Evolutionary conservation across 1,139 yeast species (phyloP).

Genomic region (Arxiozyma heterogenica): DNA sequence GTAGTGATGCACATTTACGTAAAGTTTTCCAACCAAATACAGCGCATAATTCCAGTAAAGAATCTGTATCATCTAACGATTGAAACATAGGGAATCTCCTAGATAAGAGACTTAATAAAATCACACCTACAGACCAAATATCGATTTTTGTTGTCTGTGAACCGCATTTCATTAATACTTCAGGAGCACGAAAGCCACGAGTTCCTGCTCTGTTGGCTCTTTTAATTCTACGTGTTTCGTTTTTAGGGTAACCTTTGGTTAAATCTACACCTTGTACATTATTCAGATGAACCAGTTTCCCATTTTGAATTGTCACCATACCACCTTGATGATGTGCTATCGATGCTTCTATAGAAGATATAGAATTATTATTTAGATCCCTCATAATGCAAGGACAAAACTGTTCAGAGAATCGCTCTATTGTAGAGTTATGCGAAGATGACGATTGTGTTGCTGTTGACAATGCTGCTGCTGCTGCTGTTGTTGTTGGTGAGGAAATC

Average conservation of each 20-base stretch:
- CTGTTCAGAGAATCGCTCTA: constrained; percentile 14
- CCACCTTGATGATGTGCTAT: constrained; percentile 10
- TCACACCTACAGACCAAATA: constrained; percentile 89
- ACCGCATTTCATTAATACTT: constrained; percentile 78
- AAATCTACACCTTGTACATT: constrained; percentile 27
- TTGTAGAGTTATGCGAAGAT: not conserved
- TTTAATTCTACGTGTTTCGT: constrained; percentile 77
- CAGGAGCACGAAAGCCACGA: constrained; percentile 93
- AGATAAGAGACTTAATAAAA: constrained; percentile 60
- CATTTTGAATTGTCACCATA: constrained; percentile 27
- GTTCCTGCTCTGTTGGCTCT: constrained; percentile 98
- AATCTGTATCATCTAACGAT: constrained; percentile 88
- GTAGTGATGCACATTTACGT: constrained; percentile 70
- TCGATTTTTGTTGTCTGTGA: constrained; percentile 77
- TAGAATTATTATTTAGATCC: constrained; percentile 7
- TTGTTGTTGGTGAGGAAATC: not conserved
- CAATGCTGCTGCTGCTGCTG: not conserved
- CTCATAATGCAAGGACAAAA: constrained; percentile 27
- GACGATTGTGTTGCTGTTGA: not conserved
- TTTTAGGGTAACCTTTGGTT: constrained; percentile 66
- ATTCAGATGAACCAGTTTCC: constrained; percentile 23
- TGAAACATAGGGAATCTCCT: constrained; percentile 80
- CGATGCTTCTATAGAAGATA: not conserved
- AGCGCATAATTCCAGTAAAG: constrained; percentile 74
- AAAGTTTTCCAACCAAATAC: constrained; percentile 72